Evolutionary conservation across 2,329 filamentous ascomycete species (phyloP).

Genomic region (Fusarium penzigii): DNA sequence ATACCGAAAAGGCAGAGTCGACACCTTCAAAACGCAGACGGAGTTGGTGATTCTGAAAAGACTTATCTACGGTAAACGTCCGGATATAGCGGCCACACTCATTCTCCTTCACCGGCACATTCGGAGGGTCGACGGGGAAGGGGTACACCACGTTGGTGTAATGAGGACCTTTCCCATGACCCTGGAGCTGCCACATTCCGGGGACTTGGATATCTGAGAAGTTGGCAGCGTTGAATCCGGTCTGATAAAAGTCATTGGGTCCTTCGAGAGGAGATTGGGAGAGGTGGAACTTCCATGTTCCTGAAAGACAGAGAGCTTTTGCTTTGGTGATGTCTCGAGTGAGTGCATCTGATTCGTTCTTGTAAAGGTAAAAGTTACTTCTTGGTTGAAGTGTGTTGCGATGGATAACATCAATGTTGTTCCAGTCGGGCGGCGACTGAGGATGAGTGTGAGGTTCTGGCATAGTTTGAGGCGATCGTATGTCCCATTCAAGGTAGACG

Average conservation of each 20-base stretch:
- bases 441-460: neutral
- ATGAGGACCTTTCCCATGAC: conserved; percentile 61
- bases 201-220: conserved; percentile 56
- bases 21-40: conserved; percentile 75
- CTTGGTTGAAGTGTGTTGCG: neutral
- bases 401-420: neutral
- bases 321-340: too few species aligned
- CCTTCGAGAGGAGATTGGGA: too few species aligned
- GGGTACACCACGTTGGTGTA: conserved; percentile 72
- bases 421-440: neutral
- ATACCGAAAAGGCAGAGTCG: conserved; percentile 71
- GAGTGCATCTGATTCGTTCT: too few species aligned
- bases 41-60: conserved; percentile 54
- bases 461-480: too few species aligned
- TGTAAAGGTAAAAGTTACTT: too few species aligned
- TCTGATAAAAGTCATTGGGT: too few species aligned
- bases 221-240: too few species aligned
- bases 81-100: conserved; percentile 65
- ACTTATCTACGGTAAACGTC: conserved; percentile 52
- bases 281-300: too few species aligned
- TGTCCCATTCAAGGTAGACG: too few species aligned
- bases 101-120: conserved; percentile 61
- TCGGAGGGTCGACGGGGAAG: conserved; percentile 66
- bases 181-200: conserved; percentile 71
- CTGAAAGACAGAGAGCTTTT: too few species aligned